A percentile compares a stretch with the other conserved stretches of the same genome.
Evolutionary conservation across 768 basidiomycete genomes (phyloP).

Genomic region (Dioszegia aurantiaca): DNA sequence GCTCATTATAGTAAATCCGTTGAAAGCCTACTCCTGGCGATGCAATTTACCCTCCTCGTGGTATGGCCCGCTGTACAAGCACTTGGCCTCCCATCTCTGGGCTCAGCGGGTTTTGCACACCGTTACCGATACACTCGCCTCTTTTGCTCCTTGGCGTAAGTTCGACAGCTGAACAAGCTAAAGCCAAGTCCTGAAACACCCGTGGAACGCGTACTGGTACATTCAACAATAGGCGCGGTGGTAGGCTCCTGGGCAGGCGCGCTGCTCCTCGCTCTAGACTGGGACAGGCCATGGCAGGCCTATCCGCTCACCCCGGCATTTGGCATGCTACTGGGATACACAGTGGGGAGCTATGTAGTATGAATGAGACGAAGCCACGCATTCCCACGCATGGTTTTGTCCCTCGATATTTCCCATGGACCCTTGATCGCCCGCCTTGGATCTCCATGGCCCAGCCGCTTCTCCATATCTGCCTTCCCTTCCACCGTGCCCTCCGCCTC

Average conservation of each 20-base stretch:
- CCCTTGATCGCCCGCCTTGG: slow-evolving; percentile 26
- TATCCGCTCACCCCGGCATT: slow-evolving; percentile 42
- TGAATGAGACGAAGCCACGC: slow-evolving; percentile 49
- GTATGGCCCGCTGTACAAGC: slow-evolving; percentile 69
- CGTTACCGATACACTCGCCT: slow-evolving; percentile 72
- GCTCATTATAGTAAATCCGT: slow-evolving; percentile 55
- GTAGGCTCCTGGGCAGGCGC: slow-evolving; percentile 77
- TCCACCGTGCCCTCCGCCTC: slow-evolving; percentile 53
- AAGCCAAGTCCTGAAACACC: slow-evolving; percentile 58
- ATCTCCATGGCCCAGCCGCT: slow-evolving; percentile 31
- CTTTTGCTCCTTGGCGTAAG: slow-evolving; percentile 78
- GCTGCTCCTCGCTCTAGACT: slow-evolving; percentile 85
- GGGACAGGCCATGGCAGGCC: slow-evolving; percentile 98
- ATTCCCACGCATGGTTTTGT: slow-evolving; percentile 47
- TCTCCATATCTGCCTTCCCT: slow-evolving; percentile 44
- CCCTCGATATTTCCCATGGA: slow-evolving; percentile 52
- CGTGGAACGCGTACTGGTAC: slow-evolving; percentile 73
- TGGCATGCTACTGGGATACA: slow-evolving; percentile 37
- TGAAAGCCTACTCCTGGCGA: slow-evolving; percentile 67
- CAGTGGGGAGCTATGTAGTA: slow-evolving; percentile 27
- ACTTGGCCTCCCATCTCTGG: slow-evolving; percentile 63
- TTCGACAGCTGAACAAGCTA: slow-evolving; percentile 28
- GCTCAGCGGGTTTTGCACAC: slow-evolving; percentile 56
- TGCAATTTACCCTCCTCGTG: slow-evolving; percentile 66
- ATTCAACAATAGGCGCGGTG: slow-evolving; percentile 70